Evolutionary conservation across 148 eudicot species (phyloP).

Genomic region (Silene uniflora): DNA sequence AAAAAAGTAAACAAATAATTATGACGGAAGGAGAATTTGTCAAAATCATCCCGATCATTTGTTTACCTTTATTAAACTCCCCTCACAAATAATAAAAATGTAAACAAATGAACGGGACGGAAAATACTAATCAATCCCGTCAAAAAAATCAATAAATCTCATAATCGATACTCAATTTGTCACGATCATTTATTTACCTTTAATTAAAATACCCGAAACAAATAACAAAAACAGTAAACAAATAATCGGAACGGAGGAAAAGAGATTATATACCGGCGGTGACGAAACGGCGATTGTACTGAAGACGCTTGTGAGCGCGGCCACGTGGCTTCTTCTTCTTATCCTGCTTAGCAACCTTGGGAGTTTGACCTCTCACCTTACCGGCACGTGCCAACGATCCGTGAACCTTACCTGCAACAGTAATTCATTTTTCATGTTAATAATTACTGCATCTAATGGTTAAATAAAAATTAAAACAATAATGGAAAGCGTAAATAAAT

Average conservation of each 20-base stretch:
- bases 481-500: background rate
- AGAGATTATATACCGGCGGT: slow-evolving; percentile 63
- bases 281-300: slow-evolving; percentile 87
- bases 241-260: background rate
- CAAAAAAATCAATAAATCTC: no score
- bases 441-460: background rate
- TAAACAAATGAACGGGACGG: no score
- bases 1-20: no score
- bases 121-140: no score
- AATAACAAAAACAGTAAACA: no score
- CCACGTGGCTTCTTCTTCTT: slow-evolving; percentile 98
- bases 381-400: slow-evolving; percentile 98
- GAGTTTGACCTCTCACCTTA: slow-evolving; percentile 92
- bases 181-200: no score
- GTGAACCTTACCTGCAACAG: slow-evolving; percentile 66
- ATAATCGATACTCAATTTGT: no score
- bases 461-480: background rate
- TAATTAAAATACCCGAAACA: no score
- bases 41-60: no score
- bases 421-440: background rate
- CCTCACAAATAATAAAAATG: no score
- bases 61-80: no score
- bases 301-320: slow-evolving; percentile 88
- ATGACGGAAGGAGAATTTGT: no score
- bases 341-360: slow-evolving; percentile 83